Evolutionary conservation across 495 filamentous ascomycete species (phyloP).

Genomic region (Tuber aestivum): DNA sequence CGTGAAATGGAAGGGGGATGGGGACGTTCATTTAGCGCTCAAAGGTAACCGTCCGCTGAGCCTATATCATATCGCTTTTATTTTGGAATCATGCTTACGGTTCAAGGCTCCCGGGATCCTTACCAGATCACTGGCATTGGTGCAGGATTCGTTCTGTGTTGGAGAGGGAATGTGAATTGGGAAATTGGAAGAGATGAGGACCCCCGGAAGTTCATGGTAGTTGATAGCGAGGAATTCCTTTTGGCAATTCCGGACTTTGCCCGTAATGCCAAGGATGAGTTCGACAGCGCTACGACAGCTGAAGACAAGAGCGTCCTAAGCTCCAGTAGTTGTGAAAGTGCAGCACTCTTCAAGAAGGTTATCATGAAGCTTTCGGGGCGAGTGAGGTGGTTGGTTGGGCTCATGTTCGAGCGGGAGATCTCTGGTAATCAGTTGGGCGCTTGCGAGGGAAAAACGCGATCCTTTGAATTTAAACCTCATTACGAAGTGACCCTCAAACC

Average conservation of each 20-base stretch:
- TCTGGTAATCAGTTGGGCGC: slow-evolving; percentile 46
- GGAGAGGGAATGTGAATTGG: slow-evolving; percentile 87
- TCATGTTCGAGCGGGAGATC: slow-evolving; percentile 80
- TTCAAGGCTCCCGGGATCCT: slow-evolving; percentile 71
- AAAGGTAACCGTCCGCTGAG: slow-evolving; percentile 55
- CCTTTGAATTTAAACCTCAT: slow-evolving; percentile 83
- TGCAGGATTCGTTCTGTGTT: slow-evolving; percentile 94
- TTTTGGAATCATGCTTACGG: slow-evolving; percentile 11
- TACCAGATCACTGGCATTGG: slow-evolving; percentile 89
- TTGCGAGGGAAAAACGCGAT: slow-evolving; percentile 49
- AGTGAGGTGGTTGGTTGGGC: slow-evolving; percentile 80
- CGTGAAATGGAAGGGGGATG: slow-evolving; percentile 87
- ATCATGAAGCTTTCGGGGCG: slow-evolving; percentile 97
- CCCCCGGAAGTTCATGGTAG: slow-evolving; percentile 87
- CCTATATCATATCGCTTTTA: slow-evolving; percentile 1
- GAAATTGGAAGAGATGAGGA: slow-evolving; percentile 74
- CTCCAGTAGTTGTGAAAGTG: slow-evolving; percentile 61
- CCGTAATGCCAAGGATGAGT: slow-evolving; percentile 66
- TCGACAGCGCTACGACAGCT: slow-evolving; percentile 51
- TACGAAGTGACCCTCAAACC: slow-evolving; percentile 84
- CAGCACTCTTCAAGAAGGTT: slow-evolving; percentile 88
- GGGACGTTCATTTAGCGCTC: slow-evolving; percentile 87
- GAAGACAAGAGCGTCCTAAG: slow-evolving; percentile 61
- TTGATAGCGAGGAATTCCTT: slow-evolving; percentile 89
- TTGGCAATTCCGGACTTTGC: slow-evolving; percentile 91